Evolutionary conservation across 1,139 yeast species (phyloP).

Genomic region (Yamadazyma conglobata): DNA sequence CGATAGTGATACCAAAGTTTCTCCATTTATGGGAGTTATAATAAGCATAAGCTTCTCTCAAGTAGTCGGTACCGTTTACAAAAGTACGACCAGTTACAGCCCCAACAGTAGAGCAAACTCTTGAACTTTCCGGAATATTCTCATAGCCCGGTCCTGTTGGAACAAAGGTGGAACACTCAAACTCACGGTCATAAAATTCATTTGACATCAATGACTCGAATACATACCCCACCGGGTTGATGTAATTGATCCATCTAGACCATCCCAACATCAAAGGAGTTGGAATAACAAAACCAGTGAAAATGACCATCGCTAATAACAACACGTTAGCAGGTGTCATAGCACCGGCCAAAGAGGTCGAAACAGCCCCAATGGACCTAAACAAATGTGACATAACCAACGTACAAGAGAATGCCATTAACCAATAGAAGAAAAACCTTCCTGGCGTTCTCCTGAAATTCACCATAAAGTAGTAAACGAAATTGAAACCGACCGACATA

Average conservation of each 20-base stretch:
- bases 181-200: constrained; percentile 48
- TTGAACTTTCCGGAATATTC: constrained; percentile 23
- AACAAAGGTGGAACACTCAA: constrained; percentile 44
- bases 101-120: constrained; percentile 65
- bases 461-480: constrained; percentile 57
- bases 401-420: constrained; percentile 40
- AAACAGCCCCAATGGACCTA: constrained; percentile 56
- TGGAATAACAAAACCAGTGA: constrained; percentile 60
- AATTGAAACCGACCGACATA: constrained; percentile 41
- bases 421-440: constrained; percentile 53
- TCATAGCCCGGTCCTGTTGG: constrained; percentile 52
- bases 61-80: constrained; percentile 59
- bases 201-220: constrained; percentile 57
- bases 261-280: constrained; percentile 58
- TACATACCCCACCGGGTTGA: constrained; percentile 56
- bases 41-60: constrained; percentile 47
- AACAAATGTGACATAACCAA: constrained; percentile 57
- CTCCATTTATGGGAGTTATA: constrained; percentile 71
- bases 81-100: constrained; percentile 51
- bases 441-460: constrained; percentile 57
- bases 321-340: constrained; percentile 59
- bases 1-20: constrained; percentile 69
- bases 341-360: constrained; percentile 56
- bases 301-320: constrained; percentile 51
- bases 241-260: constrained; percentile 59